phyloP scores from a whole-genome alignment of 176 grass and related monocot species.

The Aegilops longissima region DNA sequence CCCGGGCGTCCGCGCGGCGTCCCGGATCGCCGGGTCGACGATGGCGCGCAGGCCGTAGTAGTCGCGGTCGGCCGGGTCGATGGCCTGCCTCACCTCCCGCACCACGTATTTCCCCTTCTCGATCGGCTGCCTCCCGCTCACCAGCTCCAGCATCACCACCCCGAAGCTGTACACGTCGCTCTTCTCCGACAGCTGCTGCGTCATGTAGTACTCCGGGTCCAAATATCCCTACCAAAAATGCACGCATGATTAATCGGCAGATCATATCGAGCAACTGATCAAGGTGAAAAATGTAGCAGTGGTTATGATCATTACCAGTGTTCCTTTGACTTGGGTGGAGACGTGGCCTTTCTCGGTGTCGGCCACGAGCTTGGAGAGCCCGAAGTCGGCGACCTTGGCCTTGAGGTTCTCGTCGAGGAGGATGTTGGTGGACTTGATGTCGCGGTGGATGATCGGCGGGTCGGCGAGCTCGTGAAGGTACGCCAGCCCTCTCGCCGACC shows the following conservation, averaged over 20 bases:
- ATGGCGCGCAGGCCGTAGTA: conserved; percentile 44
- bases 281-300: neutral
- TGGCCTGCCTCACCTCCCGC: conserved; percentile 44
- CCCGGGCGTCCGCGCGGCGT: conserved; percentile 20
- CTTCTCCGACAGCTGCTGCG: conserved; percentile 67
- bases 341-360: conserved; percentile 55
- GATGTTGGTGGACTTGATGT: conserved; percentile 68
- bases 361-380: conserved; percentile 56
- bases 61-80: conserved; percentile 51
- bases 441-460: conserved; percentile 72
- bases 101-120: conserved; percentile 38
- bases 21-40: conserved; percentile 49
- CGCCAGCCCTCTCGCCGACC: conserved; percentile 60
- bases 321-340: conserved; percentile 76
- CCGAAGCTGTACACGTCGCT: conserved; percentile 83
- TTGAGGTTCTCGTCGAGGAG: conserved; percentile 70
- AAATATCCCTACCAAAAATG: conserved; percentile 47
- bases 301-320: conserved; percentile 31
- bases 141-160: conserved; percentile 61
- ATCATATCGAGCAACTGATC: neutral
- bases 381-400: conserved; percentile 77
- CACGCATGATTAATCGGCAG: neutral
- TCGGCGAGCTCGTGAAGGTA: conserved; percentile 85
- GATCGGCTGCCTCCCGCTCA: conserved; percentile 54
- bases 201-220: conserved; percentile 79